phyloP scores from a whole-genome alignment of 768 basidiomycete genomes.

The Serendipita sp. region DNA sequence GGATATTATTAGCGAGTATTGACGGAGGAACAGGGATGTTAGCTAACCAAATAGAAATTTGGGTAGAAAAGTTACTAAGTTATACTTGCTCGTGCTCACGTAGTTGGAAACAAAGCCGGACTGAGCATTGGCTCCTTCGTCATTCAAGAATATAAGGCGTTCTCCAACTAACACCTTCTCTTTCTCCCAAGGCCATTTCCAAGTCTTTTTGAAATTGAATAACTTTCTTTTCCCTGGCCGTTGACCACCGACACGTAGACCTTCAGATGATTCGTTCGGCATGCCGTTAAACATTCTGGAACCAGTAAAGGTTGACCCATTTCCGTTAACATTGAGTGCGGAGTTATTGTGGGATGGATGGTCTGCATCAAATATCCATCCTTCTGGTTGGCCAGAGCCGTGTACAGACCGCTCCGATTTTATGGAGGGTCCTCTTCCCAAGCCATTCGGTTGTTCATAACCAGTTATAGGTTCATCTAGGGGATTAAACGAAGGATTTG shows the following conservation, averaged over 20 bases:
- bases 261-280: neutral
- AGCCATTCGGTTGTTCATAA: constrained; percentile 19
- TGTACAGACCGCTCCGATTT: constrained; percentile 29
- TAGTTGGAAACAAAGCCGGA: constrained; percentile 61
- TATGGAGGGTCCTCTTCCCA: constrained; percentile 23
- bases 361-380: constrained; percentile 56
- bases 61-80: constrained; percentile 65
- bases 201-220: constrained; percentile 21
- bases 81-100: constrained; percentile 92
- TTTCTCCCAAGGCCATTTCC: constrained; percentile 79
- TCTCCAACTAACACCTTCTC: constrained; percentile 50
- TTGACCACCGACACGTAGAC: constrained; percentile 5
- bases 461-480: constrained; percentile 1
- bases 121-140: constrained; percentile 39
- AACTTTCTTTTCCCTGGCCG: constrained; percentile 13
- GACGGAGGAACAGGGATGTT: neutral
- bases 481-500: neutral
- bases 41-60: constrained; percentile 79
- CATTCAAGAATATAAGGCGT: constrained; percentile 70
- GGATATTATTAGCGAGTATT: neutral
- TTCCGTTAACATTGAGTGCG: constrained; percentile 15
- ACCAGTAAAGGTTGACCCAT: constrained; percentile 14
- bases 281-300: constrained; percentile 16
- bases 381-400: constrained; percentile 36
- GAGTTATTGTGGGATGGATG: constrained; percentile 25